Base-by-base conservation (phyloP, 257 asterid species). In the Linaria vulgaris region DNA sequence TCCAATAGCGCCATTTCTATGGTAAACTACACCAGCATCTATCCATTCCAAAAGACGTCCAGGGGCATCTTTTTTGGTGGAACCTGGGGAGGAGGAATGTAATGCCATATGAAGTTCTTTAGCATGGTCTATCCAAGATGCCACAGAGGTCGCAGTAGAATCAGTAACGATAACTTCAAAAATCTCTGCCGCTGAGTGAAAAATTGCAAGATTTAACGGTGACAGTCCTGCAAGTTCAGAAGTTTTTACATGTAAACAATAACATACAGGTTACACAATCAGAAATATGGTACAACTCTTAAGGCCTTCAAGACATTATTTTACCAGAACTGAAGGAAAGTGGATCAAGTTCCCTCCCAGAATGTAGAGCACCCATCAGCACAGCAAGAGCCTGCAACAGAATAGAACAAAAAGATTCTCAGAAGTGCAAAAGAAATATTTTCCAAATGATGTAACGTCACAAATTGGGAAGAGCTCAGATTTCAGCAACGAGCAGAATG, bases 21-120 rank as follows among this genome's bases (percentile, higher is more conserved):
- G 96, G 86, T 90, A 94, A 75, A 94, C 96, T 56, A 90, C 95
- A 58, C 97, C 80, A 59, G 96, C 96, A 83, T 94, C 99, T 59
- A 94, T 90, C 99, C 97, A 90, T 60, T 94, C 97, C 80, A 94
- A 68, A 50, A 94, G 94, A 76, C 99, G 77, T 19, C 92, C 90
- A 70, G 99, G 97, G 59, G 97, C 90, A 73, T 94, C 99, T 73
- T 90, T 94, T 81, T 77, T 84, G 72, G 84, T 87, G 37, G 95
- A 84, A 39, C 92, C 92, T 55, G 87, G 92, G 22, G 92, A 87
- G 46, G 92, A 80, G 62, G 86, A 84, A 61, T 78, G 75, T 59
- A 87, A 69, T 59, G 77, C 80, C 73, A 71, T 69, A 63, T 87
- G 95, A 70, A 87, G 84, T 59, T 84, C 95, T 58, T 76, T 80